These are phyloP conservation scores for Hordeum vulgare DNA, from an alignment of 176 grass and related monocot genomes.

Conservation along the genomic window MorexV3_pseudomolecules_assembly NC_058522.1:488962045-488962544, in stretches of 20 bases:
- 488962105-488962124: constrained; percentile 18
- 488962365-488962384: neutral
- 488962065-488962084: neutral
- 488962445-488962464: neutral
- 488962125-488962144: neutral
- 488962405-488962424: neutral
- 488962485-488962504: neutral
- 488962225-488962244: neutral
- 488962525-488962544: neutral
- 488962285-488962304: neutral
- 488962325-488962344: neutral
- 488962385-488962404: neutral
- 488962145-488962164: constrained; percentile 5
- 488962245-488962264: neutral
- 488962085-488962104: neutral
- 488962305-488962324: neutral
- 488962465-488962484: neutral
- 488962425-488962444: neutral
- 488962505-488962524: neutral
- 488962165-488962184: neutral
- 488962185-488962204: neutral
- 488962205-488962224: too few species aligned
- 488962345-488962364: neutral
- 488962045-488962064: neutral
- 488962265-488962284: neutral